These are phyloP conservation scores for Garcia nutans DNA, from an alignment of 345 rosid species.

Conservation along the genomic window DNA sequence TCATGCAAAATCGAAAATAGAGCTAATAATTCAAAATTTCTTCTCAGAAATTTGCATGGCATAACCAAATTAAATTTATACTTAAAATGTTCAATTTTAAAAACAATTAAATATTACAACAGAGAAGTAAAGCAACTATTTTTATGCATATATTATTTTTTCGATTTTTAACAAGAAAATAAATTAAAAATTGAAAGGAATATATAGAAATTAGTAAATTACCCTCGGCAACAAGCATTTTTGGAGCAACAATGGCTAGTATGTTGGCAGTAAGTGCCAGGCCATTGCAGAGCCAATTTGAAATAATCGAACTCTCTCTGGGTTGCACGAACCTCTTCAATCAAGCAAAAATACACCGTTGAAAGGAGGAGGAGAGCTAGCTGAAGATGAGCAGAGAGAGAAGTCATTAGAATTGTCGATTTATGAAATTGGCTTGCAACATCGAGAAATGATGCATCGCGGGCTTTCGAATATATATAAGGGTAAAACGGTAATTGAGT, in stretches of 20 bases:
- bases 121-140: too few relatives aligned
- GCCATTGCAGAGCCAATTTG: conserved; percentile 79
- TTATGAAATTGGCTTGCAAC: too few relatives aligned
- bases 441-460: too few relatives aligned
- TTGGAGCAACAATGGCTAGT: conserved; percentile 80
- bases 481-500: conserved; percentile 1
- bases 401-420: conserved; percentile 6
- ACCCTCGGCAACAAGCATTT: conserved; percentile 91
- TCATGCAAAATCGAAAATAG: too few relatives aligned
- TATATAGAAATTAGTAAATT: neutral
- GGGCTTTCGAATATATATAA: neutral
- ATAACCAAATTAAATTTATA: neutral
- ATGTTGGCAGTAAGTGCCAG: conserved; percentile 68
- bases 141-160: neutral
- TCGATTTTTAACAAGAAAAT: neutral
- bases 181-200: neutral
- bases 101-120: neutral
- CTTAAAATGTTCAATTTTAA: neutral
- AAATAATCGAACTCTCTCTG: conserved; percentile 95
- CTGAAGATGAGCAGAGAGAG: conserved; percentile 19
- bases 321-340: conserved; percentile 6
- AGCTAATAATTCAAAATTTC: too few relatives aligned
- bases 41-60: neutral
- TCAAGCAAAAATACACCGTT: conserved; percentile 11
- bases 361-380: conserved; percentile 2